Evolutionary conservation across 2,329 filamentous ascomycete species (phyloP), one percentile per base, ranked within the genome.

Genomic region (Apiospora saccharicola): DNA sequence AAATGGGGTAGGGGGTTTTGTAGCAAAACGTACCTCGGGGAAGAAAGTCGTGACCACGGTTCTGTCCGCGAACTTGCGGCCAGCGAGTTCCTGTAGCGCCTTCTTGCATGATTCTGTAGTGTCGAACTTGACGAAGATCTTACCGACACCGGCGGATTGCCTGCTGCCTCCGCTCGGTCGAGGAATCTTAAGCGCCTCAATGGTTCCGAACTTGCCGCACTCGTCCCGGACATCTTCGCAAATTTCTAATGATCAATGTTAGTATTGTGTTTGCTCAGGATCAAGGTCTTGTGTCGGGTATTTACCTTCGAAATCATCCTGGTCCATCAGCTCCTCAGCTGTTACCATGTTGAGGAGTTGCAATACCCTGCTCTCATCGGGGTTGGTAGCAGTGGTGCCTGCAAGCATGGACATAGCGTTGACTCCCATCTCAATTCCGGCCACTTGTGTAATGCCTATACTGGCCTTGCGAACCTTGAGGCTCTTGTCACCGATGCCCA

Each of bases 341-440:
- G 96, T 99, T 47, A 99, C 96, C 96, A 99, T 99, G 86, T 99
- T 99, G 79, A 99, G 90, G 74, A 99, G 86, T 83, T 98, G 96
- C 73, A 99, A 82, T 22, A 99, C 96, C 71, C 94, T 90, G 75
- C 93, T 93, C 73, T 92, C 91, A 77, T 97, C 95, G 46, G 93
- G 86, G 73, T 95, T 93, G 71, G 89, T 89, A 49, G 93, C 93
- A 3, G 92, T 94, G 26, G 96, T 97, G 72, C 96, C 95, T 49
- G 96, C 96, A 78, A 99, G 93, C 90, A 98, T 95, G 69, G 95
- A 97, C 91, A 99, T 98, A 75, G 96, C 96, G 77, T 96, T 97
- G 74, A 99, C 96, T 71, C 96, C 94, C 88, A 98, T 97, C 79
- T 99, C 96, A 53, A 97, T 89, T 75, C 95, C 95, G 67, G 94